A percentile compares a stretch with the other conserved stretches of the same genome.
phyloP scores from a whole-genome alignment of 163 green algal genomes.

The Scenedesmus sp. region DNA sequence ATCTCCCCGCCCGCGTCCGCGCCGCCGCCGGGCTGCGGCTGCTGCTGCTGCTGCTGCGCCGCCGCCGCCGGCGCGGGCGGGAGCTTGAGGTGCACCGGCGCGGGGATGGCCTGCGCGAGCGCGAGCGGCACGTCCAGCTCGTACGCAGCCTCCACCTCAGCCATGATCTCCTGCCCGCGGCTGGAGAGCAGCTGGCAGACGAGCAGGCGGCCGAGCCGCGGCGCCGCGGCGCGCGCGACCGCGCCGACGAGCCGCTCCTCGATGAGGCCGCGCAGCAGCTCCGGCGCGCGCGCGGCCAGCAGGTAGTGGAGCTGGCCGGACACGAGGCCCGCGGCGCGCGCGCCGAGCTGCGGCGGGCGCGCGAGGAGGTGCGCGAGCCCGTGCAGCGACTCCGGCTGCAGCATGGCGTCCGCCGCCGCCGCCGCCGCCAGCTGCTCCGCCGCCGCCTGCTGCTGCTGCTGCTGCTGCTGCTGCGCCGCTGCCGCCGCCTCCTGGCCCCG shows the following conservation, averaged over 20 bases:
- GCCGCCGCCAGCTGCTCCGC: conserved; percentile 16
- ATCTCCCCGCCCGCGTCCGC: neutral
- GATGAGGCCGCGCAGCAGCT: conserved; percentile 27
- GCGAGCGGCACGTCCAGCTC: conserved; percentile 38
- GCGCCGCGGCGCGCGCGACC: neutral
- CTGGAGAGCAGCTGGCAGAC: conserved; percentile 20
- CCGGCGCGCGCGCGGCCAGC: neutral
- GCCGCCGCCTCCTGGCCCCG: neutral
- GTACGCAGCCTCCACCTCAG: conserved; percentile 15
- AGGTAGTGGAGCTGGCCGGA: conserved; percentile 15
- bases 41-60: neutral
- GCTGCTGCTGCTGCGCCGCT: neutral
- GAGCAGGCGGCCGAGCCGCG: conserved; percentile 14
- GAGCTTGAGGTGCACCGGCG: neutral
- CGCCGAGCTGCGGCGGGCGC: neutral
- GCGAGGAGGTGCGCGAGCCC: neutral
- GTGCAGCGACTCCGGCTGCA: neutral
- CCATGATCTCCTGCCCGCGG: conserved; percentile 29
- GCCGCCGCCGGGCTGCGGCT: conserved; percentile 2
- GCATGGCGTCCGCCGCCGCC: conserved; percentile 11
- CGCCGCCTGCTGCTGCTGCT: conserved; percentile 4
- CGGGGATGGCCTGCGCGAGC: conserved; percentile 36
- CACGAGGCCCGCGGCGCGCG: conserved; percentile 6
- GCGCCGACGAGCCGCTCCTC: conserved; percentile 31
- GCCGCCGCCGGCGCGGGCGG: conserved; percentile 8